Percentiles rank a stretch among this genome's conserved stretches.
These are phyloP conservation scores for Clarireedia paspali DNA, from an alignment of 2,329 filamentous ascomycete genomes.

Conservation along the genomic window DNA sequence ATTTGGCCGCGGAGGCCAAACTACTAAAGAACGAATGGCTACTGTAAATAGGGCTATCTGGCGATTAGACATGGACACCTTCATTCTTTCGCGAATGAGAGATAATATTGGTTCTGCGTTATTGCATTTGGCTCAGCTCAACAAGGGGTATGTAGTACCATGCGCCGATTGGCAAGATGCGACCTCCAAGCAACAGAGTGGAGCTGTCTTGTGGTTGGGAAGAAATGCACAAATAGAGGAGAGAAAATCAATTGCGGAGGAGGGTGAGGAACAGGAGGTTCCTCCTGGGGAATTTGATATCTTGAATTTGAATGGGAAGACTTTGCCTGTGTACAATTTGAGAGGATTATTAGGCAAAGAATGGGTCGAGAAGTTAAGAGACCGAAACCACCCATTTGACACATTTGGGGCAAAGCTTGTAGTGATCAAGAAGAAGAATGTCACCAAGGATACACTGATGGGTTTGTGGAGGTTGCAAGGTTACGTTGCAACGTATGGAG, in stretches of 20 bases:
- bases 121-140: conserved; percentile 31
- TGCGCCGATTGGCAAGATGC: conserved; percentile 38
- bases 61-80: conserved; percentile 48
- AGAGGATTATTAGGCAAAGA: conserved; percentile 41
- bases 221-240: background rate
- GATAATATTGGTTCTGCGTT: conserved; percentile 40
- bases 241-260: background rate
- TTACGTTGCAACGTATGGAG: conserved; percentile 34
- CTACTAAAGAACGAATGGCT: background rate
- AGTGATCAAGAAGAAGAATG: conserved; percentile 35
- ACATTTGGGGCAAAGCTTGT: conserved; percentile 28
- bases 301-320: conserved; percentile 31
- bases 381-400: conserved; percentile 21
- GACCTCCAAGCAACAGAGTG: conserved; percentile 28
- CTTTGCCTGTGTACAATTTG: conserved; percentile 46
- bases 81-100: conserved; percentile 45
- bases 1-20: background rate
- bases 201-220: conserved; percentile 23
- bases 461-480: conserved; percentile 53
- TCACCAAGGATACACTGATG: conserved; percentile 39
- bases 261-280: conserved; percentile 11
- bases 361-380: conserved; percentile 35
- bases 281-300: conserved; percentile 37
- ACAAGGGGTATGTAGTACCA: conserved; percentile 36
- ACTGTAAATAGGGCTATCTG: conserved; percentile 29